Conservation (phyloP, 176 grass and related monocot species). For the Pharus latifolius region DNA sequence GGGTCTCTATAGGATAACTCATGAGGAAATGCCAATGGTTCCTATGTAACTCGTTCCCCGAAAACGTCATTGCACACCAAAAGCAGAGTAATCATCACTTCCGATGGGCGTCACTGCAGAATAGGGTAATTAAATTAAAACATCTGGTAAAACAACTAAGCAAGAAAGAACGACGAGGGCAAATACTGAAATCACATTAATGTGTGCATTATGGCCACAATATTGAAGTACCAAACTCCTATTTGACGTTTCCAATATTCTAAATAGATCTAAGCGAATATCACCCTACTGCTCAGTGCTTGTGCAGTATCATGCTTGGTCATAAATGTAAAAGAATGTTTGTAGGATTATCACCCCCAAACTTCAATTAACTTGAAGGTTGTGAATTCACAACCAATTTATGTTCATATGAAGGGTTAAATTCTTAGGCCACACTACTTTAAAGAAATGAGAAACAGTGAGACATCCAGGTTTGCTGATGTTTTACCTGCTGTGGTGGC, state of each 20-base stretch:
- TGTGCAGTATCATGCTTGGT: no score
- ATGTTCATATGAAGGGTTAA: no score
- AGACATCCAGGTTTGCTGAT: neutral
- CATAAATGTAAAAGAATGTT: no score
- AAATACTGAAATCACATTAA: neutral
- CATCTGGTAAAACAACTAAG: neutral
- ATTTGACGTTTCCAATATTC: no score
- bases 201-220: neutral
- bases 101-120: slow-evolving; percentile 13
- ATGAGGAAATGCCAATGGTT: neutral
- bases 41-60: neutral
- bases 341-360: no score
- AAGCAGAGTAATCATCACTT: neutral
- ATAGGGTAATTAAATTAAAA: neutral
- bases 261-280: no score
- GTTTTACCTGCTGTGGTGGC: slow-evolving; percentile 41
- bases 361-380: no score
- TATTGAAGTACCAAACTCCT: neutral
- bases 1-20: neutral
- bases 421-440: no score
- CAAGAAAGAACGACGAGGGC: neutral
- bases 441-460: neutral
- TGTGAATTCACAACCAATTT: no score
- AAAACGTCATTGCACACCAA: neutral
- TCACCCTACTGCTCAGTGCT: no score